Base-by-base conservation (phyloP, 805 yeast genomes). In the Candida incommunis region DNA sequence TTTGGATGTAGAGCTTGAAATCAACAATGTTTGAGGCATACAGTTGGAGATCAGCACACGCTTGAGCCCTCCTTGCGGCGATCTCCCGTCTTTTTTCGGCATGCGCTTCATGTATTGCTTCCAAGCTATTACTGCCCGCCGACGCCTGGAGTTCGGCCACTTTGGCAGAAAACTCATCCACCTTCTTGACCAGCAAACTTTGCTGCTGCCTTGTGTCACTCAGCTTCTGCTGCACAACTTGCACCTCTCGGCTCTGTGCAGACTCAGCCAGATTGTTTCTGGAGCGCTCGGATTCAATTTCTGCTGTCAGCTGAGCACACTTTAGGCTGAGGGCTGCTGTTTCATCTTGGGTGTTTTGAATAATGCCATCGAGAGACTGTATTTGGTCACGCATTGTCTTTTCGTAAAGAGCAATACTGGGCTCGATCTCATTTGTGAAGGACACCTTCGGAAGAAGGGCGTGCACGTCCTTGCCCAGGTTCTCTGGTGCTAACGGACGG, bases 131-230 rank as follows among this genome's bases (percentile, higher is more conserved):
- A 27, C 50, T 22, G 51, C 49, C 45, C 42, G 49, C 23, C n/a
- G 37, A 31, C 18, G 5, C 37, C 20, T 31, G 18, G n/a, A 11
- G 37, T n/a, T 9, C 37, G 7, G 20, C 9, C 20, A 31, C 18
- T 7, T n/a, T 16, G n/a, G 37, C 11, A 5, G 13, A 4, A 5
- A 86, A 64, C 1, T 85, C 82, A 48, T 67, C 68, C 3, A 76
- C 61, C 56, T 80, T 78, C 54, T 72, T 74, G 46, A 71, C 71
- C 22, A 80, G 73, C 21, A 70, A 64, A 42, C 70, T 71, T 27
- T 78, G 63, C 18, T 67, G 62, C 22, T 70, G 69, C 42, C 70
- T 64, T 49, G 75, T 74, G 3, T 62, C 61, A 34, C 67, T 58
- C 1, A 77, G 52, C 22, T 63, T 65, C 23, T 69, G 62, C 43